Evolutionary conservation across 2,329 filamentous ascomycete genomes (phyloP).

Genomic region (Aplosporella prunicola): DNA sequence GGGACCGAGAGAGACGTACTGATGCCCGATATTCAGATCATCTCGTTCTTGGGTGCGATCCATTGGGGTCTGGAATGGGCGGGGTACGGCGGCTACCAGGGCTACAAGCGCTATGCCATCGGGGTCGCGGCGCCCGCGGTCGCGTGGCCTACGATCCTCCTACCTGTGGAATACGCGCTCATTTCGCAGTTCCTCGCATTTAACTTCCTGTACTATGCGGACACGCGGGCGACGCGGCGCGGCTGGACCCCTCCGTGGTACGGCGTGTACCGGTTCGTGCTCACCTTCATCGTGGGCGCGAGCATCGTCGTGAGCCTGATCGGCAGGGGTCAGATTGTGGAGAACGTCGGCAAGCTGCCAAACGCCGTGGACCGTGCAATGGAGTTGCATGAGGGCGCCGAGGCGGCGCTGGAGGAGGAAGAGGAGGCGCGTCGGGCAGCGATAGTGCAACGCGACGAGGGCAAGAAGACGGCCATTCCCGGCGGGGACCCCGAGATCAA

Average conservation of each 20-base stretch:
- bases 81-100: slow-evolving; percentile 54
- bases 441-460: slow-evolving; percentile 6
- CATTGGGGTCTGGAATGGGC: slow-evolving; percentile 91
- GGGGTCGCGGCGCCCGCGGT: slow-evolving; percentile 70
- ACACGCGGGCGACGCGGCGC: slow-evolving; percentile 59
- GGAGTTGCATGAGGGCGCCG: slow-evolving; percentile 34
- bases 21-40: slow-evolving; percentile 49
- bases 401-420: slow-evolving; percentile 23
- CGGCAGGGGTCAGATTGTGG: slow-evolving; percentile 67
- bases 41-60: slow-evolving; percentile 87
- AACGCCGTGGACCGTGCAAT: slow-evolving; percentile 39
- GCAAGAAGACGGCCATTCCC: background rate
- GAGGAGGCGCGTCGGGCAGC: slow-evolving; percentile 17
- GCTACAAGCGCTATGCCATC: slow-evolving; percentile 72
- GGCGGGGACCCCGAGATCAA: slow-evolving; percentile 7
- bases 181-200: slow-evolving; percentile 82
- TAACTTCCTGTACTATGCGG: slow-evolving; percentile 75
- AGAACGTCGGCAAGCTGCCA: slow-evolving; percentile 40
- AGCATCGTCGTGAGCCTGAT: slow-evolving; percentile 74
- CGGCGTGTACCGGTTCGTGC: slow-evolving; percentile 76
- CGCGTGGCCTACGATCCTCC: slow-evolving; percentile 81
- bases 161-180: slow-evolving; percentile 76
- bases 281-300: slow-evolving; percentile 80
- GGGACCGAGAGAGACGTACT: background rate
- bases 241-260: slow-evolving; percentile 87